Evolutionary conservation across 2,329 filamentous ascomycete species (phyloP).

Genomic region (Graphium sp.): DNA sequence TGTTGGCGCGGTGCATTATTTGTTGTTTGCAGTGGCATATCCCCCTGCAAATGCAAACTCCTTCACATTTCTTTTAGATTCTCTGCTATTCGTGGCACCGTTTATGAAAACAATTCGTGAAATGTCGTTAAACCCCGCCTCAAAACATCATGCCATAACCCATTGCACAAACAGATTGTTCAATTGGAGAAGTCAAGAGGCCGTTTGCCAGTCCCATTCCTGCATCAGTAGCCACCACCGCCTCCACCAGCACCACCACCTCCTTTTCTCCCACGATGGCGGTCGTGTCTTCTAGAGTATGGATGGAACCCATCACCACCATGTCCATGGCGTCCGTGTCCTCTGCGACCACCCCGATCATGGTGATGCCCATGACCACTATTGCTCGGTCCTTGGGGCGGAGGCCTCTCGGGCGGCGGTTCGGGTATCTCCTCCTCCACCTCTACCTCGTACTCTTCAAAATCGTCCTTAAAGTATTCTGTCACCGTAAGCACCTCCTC

Average conservation of each 20-base stretch:
- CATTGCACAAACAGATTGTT: no score
- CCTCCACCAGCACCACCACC: conserved; percentile 5
- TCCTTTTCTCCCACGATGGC: conserved; percentile 10
- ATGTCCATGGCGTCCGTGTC: conserved; percentile 12
- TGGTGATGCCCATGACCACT: neutral
- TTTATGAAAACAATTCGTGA: no score
- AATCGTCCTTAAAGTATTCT: conserved; percentile 55
- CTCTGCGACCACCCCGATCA: neutral
- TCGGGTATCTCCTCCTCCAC: conserved; percentile 44
- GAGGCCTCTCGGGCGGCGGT: conserved; percentile 1
- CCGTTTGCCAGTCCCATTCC: conserved; percentile 2
- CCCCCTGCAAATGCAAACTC: no score
- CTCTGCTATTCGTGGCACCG: no score
- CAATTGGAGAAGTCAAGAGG: no score
- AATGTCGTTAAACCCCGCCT: no score
- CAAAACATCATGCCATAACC: neutral
- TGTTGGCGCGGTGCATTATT: no score
- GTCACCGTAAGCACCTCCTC: conserved; percentile 53
- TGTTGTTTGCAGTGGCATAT: no score
- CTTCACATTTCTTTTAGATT: no score
- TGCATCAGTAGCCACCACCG: conserved; percentile 3
- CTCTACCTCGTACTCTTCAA: conserved; percentile 62
- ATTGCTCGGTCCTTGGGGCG: neutral
- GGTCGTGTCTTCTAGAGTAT: conserved; percentile 8
- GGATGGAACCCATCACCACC: conserved; percentile 7